Evolutionary conservation across 108 stramenopile species (phyloP), one percentile per base, ranked within the genome.

Genomic region (Nannochloropsis salina): DNA sequence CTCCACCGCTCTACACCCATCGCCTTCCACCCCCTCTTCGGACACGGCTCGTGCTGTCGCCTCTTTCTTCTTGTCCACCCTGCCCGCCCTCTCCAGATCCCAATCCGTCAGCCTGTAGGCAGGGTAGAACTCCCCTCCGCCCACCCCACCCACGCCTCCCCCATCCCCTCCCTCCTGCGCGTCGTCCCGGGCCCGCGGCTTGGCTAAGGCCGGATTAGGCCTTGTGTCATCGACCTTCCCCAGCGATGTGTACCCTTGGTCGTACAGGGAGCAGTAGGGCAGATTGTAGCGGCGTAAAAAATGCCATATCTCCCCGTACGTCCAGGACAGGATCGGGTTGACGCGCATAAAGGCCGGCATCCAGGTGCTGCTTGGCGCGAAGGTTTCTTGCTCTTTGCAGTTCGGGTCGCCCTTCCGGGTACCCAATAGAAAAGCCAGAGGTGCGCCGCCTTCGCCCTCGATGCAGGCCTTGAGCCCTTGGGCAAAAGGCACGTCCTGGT

Each of bases 291-390:
- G 42, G 43, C 97, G 86, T 79, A 97, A 87, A 86, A 98, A 98
- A 61, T 94, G 93, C 98, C 97, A 98, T 8, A 99, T 93, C 61
- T 95, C 92, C 1, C 89, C 87, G 86, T 89, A 89, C 9, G 86
- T 82, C 99, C 99, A 99, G 45, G 94, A 83, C 45, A 99, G 83
- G 9, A 98, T 91, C 5, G 99, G 99, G 91, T 98, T 98, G 40
- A 98, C 95, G 9, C 99, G 93, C 92, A 99, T 94, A 86, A 99
- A 98, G 4, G 97, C 96, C 41, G 99, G 99, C 98, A 99, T 95
- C 92, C 96, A 96, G 82, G 93, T 92, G 91, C 81, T 88, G 61
- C 86, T 90, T 45, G 90, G 88, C 83, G 87, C 87, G 45, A 90
- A 90, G 51, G 61, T 86, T n/a, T 87, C 84, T 82, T 92, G 91